A percentile compares a stretch with the other conserved stretches of the same genome.
Evolutionary conservation across 108 stramenopile genomes (phyloP).

Genomic region (Fragilariopsis cylindrus): DNA sequence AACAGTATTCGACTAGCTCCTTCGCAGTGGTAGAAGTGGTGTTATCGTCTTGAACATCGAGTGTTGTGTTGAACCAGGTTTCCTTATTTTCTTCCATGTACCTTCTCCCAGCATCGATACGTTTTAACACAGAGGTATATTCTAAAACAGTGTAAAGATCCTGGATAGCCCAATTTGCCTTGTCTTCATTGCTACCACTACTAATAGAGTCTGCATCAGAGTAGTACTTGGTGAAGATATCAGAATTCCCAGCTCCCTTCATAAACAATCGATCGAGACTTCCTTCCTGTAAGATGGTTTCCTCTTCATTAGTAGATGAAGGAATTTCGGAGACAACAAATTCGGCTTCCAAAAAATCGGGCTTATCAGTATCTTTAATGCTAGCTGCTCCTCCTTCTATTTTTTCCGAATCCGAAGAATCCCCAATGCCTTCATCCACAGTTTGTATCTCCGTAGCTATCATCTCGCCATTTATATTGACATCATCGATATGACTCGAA

Average conservation of each 20-base stretch:
- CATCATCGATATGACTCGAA: conserved; percentile 1
- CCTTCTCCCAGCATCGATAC: conserved; percentile 8
- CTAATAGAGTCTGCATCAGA: conserved; percentile 1
- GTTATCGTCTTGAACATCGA: background rate
- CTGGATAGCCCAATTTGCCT: conserved; percentile 13
- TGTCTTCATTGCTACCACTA: conserved; percentile 10
- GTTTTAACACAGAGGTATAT: conserved; percentile 1
- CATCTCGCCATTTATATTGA: conserved; percentile 3
- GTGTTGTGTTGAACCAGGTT: background rate
- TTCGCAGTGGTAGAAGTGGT: background rate
- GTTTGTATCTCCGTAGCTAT: background rate
- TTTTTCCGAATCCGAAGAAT: background rate
- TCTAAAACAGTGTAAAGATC: conserved; percentile 14
- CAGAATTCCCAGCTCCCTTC: background rate
- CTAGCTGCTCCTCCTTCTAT: background rate
- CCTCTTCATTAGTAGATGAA: background rate
- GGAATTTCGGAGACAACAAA: conserved; percentile 2
- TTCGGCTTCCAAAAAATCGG: background rate
- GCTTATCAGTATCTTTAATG: background rate
- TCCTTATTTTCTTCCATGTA: conserved; percentile 11
- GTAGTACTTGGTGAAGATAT: conserved; percentile 7
- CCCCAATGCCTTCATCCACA: background rate
- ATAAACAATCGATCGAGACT: conserved; percentile 9
- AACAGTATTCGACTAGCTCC: conserved; percentile 16
- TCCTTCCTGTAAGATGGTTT: background rate